Evolutionary conservation across 2,329 filamentous ascomycete species (phyloP), one percentile per base, ranked within the genome.

Genomic region (Fusarium sambucinum): DNA sequence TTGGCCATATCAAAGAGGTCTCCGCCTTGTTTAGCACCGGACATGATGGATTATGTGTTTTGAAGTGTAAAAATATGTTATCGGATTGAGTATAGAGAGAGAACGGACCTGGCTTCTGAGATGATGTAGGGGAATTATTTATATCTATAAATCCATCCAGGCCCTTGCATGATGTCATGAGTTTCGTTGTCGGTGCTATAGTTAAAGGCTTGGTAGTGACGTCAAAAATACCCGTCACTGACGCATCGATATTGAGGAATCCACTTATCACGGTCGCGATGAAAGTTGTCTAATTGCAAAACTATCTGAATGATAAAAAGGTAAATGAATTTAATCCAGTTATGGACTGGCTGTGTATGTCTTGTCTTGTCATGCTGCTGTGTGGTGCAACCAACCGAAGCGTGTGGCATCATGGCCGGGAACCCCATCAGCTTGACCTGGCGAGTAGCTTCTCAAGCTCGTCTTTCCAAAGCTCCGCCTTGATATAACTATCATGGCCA

Each of bases 1-100:
- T 67, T 67, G 53, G 63, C 64, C 58, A 67, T 67, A 5, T 67
- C 33, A 5, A 67, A 63, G 37, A 67, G 64, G 27, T 67, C 63
- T 10, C 58, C 58, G 27, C 64, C 64, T 63, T 67, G 27, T 21
- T 67, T 67, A 3, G 64, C 16, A 42, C 47, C 19, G 16, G 64
- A 63, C 64, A 67, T 67, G 13, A 11, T 21, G 2, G 4, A 1
- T 16, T 30, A 3, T 0, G 4, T 5, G 2, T 6, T 21, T 30
- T 9, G 1, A 2, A 16, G 1, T 23, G 3, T 3, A 5, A 0
- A 12, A 16, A 8, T 14, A 3, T 1, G 12, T 29, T 25, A 0
- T 27, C 11, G 5, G 32, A 19, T 13, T 1, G 13, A 9, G 19
- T 5, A 7, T 13, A 17, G 19, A 33, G 4, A 5, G 27, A 12